phyloP scores from a whole-genome alignment of 305 asterid species.

The Solanum hybrid region DNA sequence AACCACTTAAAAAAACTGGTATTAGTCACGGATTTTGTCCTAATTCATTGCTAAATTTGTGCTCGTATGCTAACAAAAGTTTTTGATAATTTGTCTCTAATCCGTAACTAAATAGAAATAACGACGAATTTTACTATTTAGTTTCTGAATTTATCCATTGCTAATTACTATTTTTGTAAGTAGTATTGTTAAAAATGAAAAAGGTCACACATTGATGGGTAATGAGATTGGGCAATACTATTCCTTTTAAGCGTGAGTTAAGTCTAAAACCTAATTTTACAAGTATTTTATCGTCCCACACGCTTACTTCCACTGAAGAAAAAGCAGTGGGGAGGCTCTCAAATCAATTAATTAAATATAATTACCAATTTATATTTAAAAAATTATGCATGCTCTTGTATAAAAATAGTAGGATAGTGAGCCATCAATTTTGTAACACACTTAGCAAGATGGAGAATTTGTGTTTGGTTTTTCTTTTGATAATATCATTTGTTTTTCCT shows the following conservation, averaged over 20 bases:
- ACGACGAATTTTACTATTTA: background rate
- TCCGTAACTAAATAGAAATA: background rate
- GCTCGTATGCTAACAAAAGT: background rate
- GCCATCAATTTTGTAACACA: background rate
- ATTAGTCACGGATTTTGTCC: background rate
- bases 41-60: background rate
- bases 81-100: background rate
- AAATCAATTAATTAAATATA: background rate
- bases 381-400: background rate
- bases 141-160: background rate
- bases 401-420: background rate
- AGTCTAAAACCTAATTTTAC: no score
- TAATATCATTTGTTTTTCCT: background rate
- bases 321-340: background rate
- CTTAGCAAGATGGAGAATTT: conserved; percentile 15
- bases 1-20: background rate
- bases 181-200: background rate
- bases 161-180: background rate
- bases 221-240: background rate
- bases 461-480: conserved; percentile 10
- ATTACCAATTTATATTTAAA: background rate
- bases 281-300: background rate
- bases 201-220: background rate
- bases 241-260: background rate
- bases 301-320: conserved; percentile 11